These are phyloP conservation scores for Rutidosis leptorrhynchoides DNA, from an alignment of 129 eudicot genomes.

Conservation along the genomic window DNA sequence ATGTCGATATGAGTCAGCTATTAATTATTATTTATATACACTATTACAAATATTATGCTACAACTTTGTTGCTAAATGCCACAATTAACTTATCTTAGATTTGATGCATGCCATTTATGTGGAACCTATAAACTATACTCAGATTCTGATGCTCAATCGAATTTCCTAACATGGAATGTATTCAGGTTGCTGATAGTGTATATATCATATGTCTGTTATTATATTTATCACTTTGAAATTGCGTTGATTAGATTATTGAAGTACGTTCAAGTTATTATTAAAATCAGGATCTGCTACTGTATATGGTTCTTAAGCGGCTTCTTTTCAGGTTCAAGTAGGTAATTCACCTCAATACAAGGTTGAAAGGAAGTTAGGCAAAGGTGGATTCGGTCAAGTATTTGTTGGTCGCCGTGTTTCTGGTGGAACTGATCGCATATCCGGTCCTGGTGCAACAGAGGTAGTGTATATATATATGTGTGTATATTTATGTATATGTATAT, in stretches of 20 bases:
- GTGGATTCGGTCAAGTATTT: constrained; percentile 85
- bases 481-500: no score
- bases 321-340: constrained; percentile 72
- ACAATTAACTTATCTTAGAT: neutral
- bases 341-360: constrained; percentile 71
- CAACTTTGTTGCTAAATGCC: neutral
- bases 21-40: neutral
- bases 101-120: neutral
- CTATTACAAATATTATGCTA: neutral
- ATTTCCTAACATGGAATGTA: neutral
- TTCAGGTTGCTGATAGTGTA: neutral
- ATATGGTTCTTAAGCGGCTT: constrained; percentile 10
- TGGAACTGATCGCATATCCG: constrained; percentile 43
- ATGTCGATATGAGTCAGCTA: neutral
- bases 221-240: neutral
- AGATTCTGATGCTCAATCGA: neutral
- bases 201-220: neutral
- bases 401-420: constrained; percentile 67
- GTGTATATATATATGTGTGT: no score
- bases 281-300: neutral
- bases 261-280: neutral
- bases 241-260: neutral
- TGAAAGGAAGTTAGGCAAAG: constrained; percentile 76
- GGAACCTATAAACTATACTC: neutral
- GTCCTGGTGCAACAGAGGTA: constrained; percentile 77